A percentile compares a stretch with the other conserved stretches of the same genome.
These are phyloP conservation scores for Carex kokanica DNA, from an alignment of 176 grass and related monocot species.

Conservation along the genomic window DNA sequence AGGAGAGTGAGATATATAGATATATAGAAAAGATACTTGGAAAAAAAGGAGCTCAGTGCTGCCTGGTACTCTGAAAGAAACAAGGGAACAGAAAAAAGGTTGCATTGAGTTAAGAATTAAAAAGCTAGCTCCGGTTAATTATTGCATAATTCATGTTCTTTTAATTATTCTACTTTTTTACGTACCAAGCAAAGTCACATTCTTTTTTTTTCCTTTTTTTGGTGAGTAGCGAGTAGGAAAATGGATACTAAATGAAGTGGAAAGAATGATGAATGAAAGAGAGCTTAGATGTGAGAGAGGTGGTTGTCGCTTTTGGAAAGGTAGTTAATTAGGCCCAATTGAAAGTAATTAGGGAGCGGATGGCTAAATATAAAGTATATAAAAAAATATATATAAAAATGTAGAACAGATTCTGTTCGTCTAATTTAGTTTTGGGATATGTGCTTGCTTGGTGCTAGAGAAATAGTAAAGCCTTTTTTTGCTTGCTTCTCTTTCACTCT, in stretches of 20 bases:
- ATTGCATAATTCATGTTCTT: not conserved
- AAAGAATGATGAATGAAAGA: not conserved
- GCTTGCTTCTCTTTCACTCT: constrained; percentile 58
- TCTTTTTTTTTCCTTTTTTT: too few relatives aligned
- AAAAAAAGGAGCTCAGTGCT: constrained; percentile 14
- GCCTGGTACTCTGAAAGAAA: constrained; percentile 23
- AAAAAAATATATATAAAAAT: not conserved
- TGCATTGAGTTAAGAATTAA: constrained; percentile 2
- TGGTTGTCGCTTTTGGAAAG: not conserved
- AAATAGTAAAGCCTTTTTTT: constrained; percentile 20
- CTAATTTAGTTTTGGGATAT: constrained; percentile 78
- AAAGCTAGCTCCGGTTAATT: not conserved
- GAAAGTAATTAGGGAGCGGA: not conserved
- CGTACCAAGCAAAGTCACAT: not conserved
- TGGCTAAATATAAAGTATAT: not conserved
- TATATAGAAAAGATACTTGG: not conserved
- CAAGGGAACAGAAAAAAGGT: not conserved
- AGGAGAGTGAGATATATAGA: not conserved
- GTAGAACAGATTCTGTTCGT: constrained; percentile 32
- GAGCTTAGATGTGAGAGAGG: not conserved
- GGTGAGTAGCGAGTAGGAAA: too few relatives aligned
- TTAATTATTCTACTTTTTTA: not conserved
- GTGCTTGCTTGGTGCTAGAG: constrained; percentile 74
- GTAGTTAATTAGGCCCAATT: not conserved
- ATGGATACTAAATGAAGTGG: too few relatives aligned